Evolutionary conservation across 2,329 filamentous ascomycete genomes (phyloP).

Genomic region (Arthroderma sp.): DNA sequence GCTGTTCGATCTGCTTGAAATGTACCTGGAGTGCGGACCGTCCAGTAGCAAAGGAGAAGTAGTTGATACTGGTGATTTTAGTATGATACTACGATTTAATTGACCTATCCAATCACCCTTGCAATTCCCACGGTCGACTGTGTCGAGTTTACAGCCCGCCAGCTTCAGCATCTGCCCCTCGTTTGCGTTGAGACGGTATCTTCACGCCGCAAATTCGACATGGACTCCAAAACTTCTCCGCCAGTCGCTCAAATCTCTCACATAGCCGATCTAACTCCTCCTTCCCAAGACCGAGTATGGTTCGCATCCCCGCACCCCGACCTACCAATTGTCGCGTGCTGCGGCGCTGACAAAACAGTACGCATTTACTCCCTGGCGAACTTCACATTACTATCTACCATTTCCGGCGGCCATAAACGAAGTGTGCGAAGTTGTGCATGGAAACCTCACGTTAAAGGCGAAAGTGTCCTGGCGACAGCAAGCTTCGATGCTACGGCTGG

Average conservation of each 20-base stretch:
- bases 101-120: too few species aligned
- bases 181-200: not conserved
- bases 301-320: constrained; percentile 71
- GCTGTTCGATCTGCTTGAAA: too few species aligned
- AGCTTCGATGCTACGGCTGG: constrained; percentile 90
- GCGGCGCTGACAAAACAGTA: constrained; percentile 72
- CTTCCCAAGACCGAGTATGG: constrained; percentile 59
- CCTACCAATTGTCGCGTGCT: constrained; percentile 76
- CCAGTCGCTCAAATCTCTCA: constrained; percentile 6
- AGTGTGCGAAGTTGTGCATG: constrained; percentile 76
- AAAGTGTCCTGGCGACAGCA: constrained; percentile 74
- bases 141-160: too few species aligned
- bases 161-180: not conserved
- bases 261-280: constrained; percentile 41
- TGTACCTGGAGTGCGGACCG: too few species aligned
- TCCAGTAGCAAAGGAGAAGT: too few species aligned
- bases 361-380: constrained; percentile 79
- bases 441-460: constrained; percentile 59
- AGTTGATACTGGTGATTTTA: too few species aligned
- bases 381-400: constrained; percentile 62
- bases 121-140: too few species aligned
- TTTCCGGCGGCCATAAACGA: constrained; percentile 80
- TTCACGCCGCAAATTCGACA: not conserved
- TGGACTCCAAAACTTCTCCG: not conserved
- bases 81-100: too few species aligned